A percentile compares a stretch with the other conserved stretches of the same genome.
Evolutionary conservation across 345 rosid species (phyloP).

Genomic region (Populus simonii): DNA sequence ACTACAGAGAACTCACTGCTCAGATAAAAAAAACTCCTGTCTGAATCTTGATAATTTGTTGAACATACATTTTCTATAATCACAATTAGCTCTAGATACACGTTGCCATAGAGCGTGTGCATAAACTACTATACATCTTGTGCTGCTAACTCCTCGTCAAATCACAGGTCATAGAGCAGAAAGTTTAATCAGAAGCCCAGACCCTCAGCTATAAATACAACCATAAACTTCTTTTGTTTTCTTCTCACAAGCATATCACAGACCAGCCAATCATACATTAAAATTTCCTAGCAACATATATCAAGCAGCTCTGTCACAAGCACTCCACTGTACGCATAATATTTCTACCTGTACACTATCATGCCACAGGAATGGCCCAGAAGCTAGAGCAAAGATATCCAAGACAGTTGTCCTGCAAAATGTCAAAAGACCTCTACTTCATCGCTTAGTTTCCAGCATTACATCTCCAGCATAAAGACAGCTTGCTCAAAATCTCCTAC

Average conservation of each 20-base stretch:
- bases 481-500: not conserved
- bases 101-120: not conserved
- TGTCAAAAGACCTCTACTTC: conserved; percentile 3
- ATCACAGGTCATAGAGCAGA: not conserved
- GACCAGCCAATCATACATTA: not conserved
- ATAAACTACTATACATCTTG: not conserved
- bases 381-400: not conserved
- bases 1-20: not conserved
- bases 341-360: conserved; percentile 25
- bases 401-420: conserved; percentile 10
- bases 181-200: not conserved
- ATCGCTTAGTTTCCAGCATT: not conserved
- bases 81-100: not conserved
- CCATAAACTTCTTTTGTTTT: not conserved
- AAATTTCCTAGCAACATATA: not conserved
- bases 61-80: not conserved
- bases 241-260: not conserved
- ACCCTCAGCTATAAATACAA: no score
- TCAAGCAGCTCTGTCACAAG: not conserved
- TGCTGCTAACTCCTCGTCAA: not conserved
- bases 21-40: not conserved
- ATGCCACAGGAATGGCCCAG: conserved; percentile 13
- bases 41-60: not conserved
- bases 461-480: not conserved
- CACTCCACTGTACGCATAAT: not conserved